These are phyloP conservation scores for Coffea humblotiana DNA, from an alignment of 305 asterid genomes.

Conservation along the genomic window DNA sequence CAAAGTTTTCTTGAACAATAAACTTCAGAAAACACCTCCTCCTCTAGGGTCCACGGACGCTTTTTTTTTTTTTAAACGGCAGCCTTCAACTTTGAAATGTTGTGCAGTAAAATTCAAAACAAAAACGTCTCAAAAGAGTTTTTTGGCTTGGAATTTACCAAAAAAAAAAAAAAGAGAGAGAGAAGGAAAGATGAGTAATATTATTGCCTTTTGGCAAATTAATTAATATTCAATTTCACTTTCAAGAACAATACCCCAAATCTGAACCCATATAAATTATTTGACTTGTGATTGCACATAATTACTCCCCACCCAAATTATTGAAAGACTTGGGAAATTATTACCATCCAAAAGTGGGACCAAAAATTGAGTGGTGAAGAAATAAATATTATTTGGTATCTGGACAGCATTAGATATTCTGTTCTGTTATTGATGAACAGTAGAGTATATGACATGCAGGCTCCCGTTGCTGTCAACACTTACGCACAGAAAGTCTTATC, in stretches of 20 bases:
- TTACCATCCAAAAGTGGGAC: slow-evolving; percentile 21
- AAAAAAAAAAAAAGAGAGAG: neutral
- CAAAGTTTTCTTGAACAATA: no score
- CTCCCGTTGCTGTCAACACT: slow-evolving; percentile 26
- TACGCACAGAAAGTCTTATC: slow-evolving; percentile 15
- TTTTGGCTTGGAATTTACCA: neutral
- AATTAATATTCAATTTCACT: neutral
- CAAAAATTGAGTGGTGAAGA: slow-evolving; percentile 26
- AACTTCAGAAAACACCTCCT: no score
- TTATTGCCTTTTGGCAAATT: neutral
- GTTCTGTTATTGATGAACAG: slow-evolving; percentile 21
- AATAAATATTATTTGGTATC: neutral
- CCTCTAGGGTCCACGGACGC: neutral
- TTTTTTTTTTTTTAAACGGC: neutral
- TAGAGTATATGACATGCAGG: slow-evolving; percentile 25
- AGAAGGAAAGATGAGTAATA: neutral
- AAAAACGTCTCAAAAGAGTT: neutral
- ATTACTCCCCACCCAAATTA: slow-evolving; percentile 15
- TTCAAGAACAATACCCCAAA: neutral
- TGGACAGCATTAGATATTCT: slow-evolving; percentile 19
- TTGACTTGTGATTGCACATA: slow-evolving; percentile 10
- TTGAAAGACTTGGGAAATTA: slow-evolving; percentile 14
- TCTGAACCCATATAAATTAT: slow-evolving; percentile 3
- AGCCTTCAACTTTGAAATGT: neutral
- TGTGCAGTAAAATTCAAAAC: neutral